Percentiles rank a stretch among this genome's conserved stretches.
These are phyloP conservation scores for Mycocentrospora acerina DNA, from an alignment of 2,329 filamentous ascomycete genomes.

Conservation along the genomic window DNA sequence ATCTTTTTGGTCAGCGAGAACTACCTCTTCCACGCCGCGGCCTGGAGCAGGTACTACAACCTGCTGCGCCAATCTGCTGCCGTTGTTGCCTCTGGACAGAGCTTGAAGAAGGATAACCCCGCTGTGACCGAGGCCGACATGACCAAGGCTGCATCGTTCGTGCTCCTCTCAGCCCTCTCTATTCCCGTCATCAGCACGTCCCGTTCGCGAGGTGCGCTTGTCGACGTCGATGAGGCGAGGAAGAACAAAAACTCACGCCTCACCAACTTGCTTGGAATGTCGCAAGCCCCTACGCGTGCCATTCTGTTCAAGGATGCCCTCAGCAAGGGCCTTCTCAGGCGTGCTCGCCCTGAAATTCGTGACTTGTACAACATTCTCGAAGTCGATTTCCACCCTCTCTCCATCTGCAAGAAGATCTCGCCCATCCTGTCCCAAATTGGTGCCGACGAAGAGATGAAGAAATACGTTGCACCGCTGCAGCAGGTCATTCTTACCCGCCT, in stretches of 20 bases:
- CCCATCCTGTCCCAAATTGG: conserved; percentile 94
- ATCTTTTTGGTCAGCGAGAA: conserved; percentile 99
- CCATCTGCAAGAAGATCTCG: conserved; percentile 98
- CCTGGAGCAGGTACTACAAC: conserved; percentile 97
- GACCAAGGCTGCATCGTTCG: conserved; percentile 92
- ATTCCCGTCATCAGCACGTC: conserved; percentile 99
- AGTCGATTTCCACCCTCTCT: conserved; percentile 97
- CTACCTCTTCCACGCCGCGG: conserved; percentile 97
- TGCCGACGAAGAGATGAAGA: conserved; percentile 91
- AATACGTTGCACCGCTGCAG: conserved; percentile 92
- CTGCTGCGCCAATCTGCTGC: conserved; percentile 88
- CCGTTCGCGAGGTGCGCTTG: conserved; percentile 89
- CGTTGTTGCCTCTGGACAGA: conserved; percentile 78
- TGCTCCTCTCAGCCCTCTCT: conserved; percentile 90
- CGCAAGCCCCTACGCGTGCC: conserved; percentile 80
- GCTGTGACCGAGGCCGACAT: conserved; percentile 85
- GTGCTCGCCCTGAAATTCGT: conserved; percentile 89
- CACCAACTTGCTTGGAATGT: conserved; percentile 94
- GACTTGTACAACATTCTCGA: conserved; percentile 98
- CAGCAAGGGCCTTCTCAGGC: conserved; percentile 91
- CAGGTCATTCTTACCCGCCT: conserved; percentile 97
- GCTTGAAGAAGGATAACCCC: conserved; percentile 93
- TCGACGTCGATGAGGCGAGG: conserved; percentile 93
- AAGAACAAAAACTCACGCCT: conserved; percentile 99
- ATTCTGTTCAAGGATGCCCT: conserved; percentile 94